Percentiles rank a stretch among this genome's conserved stretches.
Conservation (phyloP, 345 rosid genomes). For the Trapa bicornis region DNA sequence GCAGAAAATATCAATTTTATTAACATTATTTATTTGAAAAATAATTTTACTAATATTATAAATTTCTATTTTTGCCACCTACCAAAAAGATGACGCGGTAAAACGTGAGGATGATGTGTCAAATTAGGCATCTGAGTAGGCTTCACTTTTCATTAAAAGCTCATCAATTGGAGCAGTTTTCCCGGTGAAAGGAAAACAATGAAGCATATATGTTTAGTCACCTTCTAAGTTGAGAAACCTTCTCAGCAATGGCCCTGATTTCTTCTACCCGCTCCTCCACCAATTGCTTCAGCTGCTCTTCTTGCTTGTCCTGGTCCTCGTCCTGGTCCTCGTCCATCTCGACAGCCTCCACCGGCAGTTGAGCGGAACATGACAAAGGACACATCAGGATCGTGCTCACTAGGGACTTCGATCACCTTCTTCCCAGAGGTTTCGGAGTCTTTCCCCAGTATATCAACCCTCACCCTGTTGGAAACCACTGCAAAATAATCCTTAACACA, state of each 20-base stretch:
- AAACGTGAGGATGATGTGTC: no score
- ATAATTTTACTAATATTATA: no score
- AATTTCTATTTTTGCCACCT: no score
- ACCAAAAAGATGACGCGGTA: no score
- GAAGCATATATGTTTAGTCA: neutral
- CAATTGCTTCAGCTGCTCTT: slow-evolving; percentile 71
- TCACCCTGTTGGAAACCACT: slow-evolving; percentile 49
- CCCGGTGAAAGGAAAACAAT: neutral
- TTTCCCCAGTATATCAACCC: slow-evolving; percentile 65
- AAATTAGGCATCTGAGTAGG: no score
- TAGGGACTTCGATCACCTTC: slow-evolving; percentile 49
- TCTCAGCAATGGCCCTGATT: slow-evolving; percentile 57
- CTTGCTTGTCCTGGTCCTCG: slow-evolving; percentile 40
- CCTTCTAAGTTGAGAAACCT: slow-evolving; percentile 20
- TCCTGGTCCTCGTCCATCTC: slow-evolving; percentile 41
- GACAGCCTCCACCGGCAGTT: slow-evolving; percentile 18
- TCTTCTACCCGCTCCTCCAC: slow-evolving; percentile 69
- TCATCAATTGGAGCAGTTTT: no score
- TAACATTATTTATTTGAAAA: no score
- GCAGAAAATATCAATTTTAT: no score
- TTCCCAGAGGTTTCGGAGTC: slow-evolving; percentile 52
- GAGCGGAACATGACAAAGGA: slow-evolving; percentile 75
- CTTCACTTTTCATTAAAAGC: no score
- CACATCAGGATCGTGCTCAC: slow-evolving; percentile 34
- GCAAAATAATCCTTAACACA: slow-evolving; percentile 45